A percentile compares a stretch with the other conserved stretches of the same genome.
These are phyloP conservation scores for Pseudotsuga menziesii DNA, from an alignment of 75 land plant species.

Conservation along the genomic window DNA sequence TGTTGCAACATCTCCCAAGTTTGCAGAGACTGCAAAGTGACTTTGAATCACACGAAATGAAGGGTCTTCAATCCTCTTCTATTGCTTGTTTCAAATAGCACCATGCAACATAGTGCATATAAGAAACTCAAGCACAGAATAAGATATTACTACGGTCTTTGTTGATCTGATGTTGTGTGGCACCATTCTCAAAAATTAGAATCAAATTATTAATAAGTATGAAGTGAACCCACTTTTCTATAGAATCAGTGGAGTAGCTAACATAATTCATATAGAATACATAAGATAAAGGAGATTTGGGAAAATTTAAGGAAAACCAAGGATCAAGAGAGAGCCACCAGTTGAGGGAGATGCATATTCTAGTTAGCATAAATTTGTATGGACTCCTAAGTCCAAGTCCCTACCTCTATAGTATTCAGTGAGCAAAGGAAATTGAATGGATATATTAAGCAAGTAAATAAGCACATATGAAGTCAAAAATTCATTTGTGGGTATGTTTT, in stretches of 20 bases:
- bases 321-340: not conserved
- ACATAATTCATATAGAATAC: not conserved
- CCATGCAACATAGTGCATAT: not conserved
- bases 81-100: conserved; percentile 54
- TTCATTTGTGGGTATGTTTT: no score
- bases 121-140: no score
- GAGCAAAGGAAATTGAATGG: not conserved
- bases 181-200: not conserved
- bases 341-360: not conserved
- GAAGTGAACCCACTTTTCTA: not conserved
- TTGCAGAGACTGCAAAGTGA: conserved; percentile 90
- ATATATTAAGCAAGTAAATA: not conserved
- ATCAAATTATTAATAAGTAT: not conserved
- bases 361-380: not conserved
- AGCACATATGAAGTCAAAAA: not conserved
- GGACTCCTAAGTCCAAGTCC: not conserved
- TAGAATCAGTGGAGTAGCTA: not conserved
- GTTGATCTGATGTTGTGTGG: not conserved
- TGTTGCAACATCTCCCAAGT: conserved; percentile 96
- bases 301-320: not conserved
- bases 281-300: not conserved
- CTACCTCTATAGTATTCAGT: no score
- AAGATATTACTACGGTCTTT: no score
- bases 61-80: conserved; percentile 95
- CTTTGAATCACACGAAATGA: conserved; percentile 98